Conservation (phyloP, 73 alveolate genomes). For the Tetrahymena borealis region DNA sequence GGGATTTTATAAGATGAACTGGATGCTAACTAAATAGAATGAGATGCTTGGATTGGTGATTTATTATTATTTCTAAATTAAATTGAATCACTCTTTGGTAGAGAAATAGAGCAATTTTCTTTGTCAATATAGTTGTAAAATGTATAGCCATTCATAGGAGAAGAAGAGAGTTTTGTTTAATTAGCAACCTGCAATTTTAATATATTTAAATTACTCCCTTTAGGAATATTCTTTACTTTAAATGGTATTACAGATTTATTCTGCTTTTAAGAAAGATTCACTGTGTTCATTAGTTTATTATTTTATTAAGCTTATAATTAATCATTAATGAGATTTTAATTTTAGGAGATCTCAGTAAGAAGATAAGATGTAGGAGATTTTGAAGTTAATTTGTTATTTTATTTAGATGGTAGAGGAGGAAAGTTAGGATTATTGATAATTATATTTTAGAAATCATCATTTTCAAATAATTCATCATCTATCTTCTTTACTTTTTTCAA, state of each 20-base stretch:
- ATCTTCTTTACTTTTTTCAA: not conserved
- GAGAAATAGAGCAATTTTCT: not conserved
- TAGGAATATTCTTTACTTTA: not conserved
- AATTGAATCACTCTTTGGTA: not conserved
- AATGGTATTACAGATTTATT: not conserved
- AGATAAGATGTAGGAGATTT: not conserved
- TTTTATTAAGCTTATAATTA: not conserved
- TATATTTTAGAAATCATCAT: not conserved
- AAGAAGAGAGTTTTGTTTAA: not conserved
- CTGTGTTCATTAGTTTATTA: too few species aligned
- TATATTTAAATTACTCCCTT: not conserved
- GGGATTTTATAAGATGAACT: not conserved
- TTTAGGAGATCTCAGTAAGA: not conserved
- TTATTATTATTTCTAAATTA: not conserved
- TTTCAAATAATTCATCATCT: not conserved
- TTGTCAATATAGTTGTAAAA: not conserved
- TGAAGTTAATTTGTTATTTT: not conserved
- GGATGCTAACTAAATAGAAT: not conserved
- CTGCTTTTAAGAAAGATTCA: too few species aligned
- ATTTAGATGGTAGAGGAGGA: not conserved
- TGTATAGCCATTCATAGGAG: not conserved
- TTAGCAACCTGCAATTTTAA: not conserved
- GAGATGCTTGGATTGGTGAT: not conserved
- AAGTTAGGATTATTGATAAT: not conserved
- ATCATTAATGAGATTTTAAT: not conserved